Conservation (phyloP, 2,329 filamentous ascomycete genomes). For the Plectosphaerella cucumerina region DNA sequence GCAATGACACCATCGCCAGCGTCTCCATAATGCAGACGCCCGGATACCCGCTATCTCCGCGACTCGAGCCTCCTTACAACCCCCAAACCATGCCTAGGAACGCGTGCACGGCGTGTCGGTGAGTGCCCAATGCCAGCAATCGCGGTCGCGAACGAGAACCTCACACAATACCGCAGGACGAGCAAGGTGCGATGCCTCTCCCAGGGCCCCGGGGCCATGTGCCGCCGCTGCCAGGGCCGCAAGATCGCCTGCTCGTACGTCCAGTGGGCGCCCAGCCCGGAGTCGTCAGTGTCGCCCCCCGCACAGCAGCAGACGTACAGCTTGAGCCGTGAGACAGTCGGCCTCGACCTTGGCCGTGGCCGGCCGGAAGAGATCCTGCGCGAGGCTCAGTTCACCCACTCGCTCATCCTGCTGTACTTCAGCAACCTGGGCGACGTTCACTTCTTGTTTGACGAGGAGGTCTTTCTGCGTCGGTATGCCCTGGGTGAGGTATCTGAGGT, state of each 20-base stretch:
- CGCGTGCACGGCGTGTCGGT: not conserved
- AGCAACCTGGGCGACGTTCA: not conserved
- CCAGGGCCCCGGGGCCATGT: not conserved
- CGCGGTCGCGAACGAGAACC: not conserved
- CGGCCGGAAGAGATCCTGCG: not conserved
- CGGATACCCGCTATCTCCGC: too few relatives aligned
- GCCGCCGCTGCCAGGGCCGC: not conserved
- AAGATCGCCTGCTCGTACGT: not conserved
- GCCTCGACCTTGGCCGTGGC: not conserved
- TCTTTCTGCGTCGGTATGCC: not conserved
- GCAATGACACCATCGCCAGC: too few relatives aligned
- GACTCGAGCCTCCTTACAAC: too few relatives aligned
- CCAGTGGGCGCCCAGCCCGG: not conserved
- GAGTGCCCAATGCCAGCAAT: not conserved
- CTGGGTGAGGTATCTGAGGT: not conserved
- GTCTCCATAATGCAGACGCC: too few relatives aligned
- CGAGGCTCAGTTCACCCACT: not conserved
- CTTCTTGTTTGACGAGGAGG: not conserved
- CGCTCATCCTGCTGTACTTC: not conserved
- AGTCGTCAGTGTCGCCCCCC: not conserved
- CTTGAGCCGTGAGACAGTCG: not conserved
- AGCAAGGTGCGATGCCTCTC: not conserved
- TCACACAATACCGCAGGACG: not conserved
- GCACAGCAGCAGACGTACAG: not conserved
- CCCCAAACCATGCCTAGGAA: conserved; percentile 1